Percentiles rank a stretch among this genome's conserved stretches.
Conservation (phyloP, 1,284 basidiomycete species). For the Puccinia horiana region DNA sequence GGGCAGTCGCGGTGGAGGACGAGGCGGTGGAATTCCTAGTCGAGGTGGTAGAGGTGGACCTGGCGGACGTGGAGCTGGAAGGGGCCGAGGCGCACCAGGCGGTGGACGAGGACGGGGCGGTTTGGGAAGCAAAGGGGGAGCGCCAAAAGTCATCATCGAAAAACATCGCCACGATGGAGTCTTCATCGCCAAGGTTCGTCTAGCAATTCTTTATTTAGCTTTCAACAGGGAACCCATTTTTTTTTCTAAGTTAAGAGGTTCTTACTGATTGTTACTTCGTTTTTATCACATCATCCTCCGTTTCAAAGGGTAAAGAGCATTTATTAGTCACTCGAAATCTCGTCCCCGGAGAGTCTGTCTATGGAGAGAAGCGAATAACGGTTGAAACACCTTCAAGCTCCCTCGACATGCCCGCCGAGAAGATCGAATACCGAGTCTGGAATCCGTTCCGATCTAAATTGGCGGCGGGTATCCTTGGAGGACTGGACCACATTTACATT, state of each 20-base stretch:
- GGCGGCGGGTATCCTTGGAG: conserved; percentile 93
- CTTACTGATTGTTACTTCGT: not conserved
- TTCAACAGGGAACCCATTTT: not conserved
- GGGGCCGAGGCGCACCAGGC: conserved; percentile 30
- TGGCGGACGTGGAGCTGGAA: conserved; percentile 57
- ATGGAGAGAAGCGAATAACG: conserved; percentile 80
- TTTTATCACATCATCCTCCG: not conserved
- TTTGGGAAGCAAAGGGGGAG: conserved; percentile 63
- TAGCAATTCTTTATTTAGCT: not conserved
- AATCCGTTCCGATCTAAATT: conserved; percentile 98
- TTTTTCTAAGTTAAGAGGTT: not conserved
- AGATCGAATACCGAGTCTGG: conserved; percentile 98
- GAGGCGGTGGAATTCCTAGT: conserved; percentile 60
- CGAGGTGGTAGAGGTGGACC: conserved; percentile 66
- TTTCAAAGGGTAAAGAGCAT: conserved; percentile 71
- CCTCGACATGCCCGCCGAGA: conserved; percentile 74
- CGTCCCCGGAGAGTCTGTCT: conserved; percentile 94
- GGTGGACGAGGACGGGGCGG: conserved; percentile 31
- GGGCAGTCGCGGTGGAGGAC: conserved; percentile 61
- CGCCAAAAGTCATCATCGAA: conserved; percentile 71
- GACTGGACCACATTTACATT: conserved; percentile 91
- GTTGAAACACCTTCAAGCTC: conserved; percentile 66
- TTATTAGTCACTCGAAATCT: conserved; percentile 97
- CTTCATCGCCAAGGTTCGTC: conserved; percentile 58
- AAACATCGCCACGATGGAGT: conserved; percentile 93